Evolutionary conservation across 495 filamentous ascomycete species (phyloP).

Genomic region (Penicillium steckii): DNA sequence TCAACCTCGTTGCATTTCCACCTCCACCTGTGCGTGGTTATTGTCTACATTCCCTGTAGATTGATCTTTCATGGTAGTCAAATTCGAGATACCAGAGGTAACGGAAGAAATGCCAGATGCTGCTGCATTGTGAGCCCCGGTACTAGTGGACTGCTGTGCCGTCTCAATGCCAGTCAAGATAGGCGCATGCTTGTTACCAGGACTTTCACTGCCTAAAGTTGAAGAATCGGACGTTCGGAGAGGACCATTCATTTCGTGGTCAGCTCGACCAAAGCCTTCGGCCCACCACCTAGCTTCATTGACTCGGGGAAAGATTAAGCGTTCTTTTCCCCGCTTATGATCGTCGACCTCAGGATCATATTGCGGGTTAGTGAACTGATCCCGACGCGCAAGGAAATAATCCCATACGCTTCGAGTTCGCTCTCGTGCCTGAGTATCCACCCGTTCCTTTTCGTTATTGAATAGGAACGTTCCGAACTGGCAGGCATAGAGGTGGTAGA

Average conservation of each 20-base stretch:
- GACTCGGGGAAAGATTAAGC: constrained; percentile 75
- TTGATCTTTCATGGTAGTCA: constrained; percentile 34
- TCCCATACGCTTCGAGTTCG: constrained; percentile 91
- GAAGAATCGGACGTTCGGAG: constrained; percentile 20
- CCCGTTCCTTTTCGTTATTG: constrained; percentile 88
- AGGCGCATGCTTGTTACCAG: constrained; percentile 20
- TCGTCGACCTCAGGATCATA: constrained; percentile 82
- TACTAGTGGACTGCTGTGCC: constrained; percentile 32
- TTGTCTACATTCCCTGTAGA: constrained; percentile 19
- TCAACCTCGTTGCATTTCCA: constrained; percentile 46
- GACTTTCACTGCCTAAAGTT: constrained; percentile 15
- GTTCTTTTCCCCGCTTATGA: constrained; percentile 69
- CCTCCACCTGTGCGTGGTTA: constrained; percentile 38
- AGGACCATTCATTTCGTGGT: constrained; percentile 89
- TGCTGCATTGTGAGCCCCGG: constrained; percentile 24
- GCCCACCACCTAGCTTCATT: constrained; percentile 84
- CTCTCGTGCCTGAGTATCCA: constrained; percentile 67
- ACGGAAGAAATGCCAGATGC: constrained; percentile 35
- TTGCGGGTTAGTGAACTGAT: constrained; percentile 76
- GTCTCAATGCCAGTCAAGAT: constrained; percentile 52
- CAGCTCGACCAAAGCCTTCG: constrained; percentile 79
- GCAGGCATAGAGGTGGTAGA: constrained; percentile 94
- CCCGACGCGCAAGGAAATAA: constrained; percentile 79
- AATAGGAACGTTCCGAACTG: constrained; percentile 97
- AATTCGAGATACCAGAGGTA: constrained; percentile 40